These are phyloP conservation scores for Acanthochlamys bracteata DNA, from an alignment of 106 monocot genomes.

Conservation along the genomic window DNA sequence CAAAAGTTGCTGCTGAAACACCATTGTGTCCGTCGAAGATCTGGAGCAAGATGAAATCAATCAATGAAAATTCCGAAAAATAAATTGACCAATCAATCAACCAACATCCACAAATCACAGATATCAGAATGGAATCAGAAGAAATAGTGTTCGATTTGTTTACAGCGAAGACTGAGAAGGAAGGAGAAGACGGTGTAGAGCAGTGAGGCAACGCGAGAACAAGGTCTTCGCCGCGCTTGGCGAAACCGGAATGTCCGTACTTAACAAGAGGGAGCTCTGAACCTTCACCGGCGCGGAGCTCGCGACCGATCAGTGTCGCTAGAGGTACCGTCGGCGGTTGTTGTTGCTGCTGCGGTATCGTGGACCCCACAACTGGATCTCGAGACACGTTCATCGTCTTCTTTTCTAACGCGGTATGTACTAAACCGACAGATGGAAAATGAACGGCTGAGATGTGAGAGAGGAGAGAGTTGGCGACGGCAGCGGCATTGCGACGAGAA, in stretches of 20 bases:
- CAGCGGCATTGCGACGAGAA: too few relatives aligned
- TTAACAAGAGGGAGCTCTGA: conserved; percentile 45
- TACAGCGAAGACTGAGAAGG: conserved; percentile 95
- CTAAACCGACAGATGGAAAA: too few relatives aligned
- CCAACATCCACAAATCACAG: too few relatives aligned
- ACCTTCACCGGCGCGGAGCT: conserved; percentile 46
- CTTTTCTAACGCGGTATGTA: too few relatives aligned
- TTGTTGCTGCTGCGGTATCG: too few relatives aligned
- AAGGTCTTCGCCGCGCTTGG: conserved; percentile 89
- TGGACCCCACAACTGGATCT: conserved; percentile 15
- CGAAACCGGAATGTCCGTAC: conserved; percentile 69
- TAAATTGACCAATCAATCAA: too few relatives aligned
- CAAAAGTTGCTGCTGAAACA: conserved; percentile 78
- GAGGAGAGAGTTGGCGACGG: too few relatives aligned
- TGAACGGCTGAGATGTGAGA: too few relatives aligned
- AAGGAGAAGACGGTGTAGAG: conserved; percentile 53
- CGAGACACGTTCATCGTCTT: conserved; percentile 25
- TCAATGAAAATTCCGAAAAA: not conserved
- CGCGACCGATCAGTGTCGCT: conserved; percentile 84
- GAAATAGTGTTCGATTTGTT: not conserved
- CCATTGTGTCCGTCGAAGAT: conserved; percentile 99
- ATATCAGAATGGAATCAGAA: too few relatives aligned
- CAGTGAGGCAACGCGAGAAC: conserved; percentile 75
- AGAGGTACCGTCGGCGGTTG: conserved; percentile 48
- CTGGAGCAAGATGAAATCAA: conserved; percentile 9